A percentile compares a stretch with the other conserved stretches of the same genome.
phyloP scores from a whole-genome alignment of 768 basidiomycete genomes.

The Crucibulum laeve region DNA sequence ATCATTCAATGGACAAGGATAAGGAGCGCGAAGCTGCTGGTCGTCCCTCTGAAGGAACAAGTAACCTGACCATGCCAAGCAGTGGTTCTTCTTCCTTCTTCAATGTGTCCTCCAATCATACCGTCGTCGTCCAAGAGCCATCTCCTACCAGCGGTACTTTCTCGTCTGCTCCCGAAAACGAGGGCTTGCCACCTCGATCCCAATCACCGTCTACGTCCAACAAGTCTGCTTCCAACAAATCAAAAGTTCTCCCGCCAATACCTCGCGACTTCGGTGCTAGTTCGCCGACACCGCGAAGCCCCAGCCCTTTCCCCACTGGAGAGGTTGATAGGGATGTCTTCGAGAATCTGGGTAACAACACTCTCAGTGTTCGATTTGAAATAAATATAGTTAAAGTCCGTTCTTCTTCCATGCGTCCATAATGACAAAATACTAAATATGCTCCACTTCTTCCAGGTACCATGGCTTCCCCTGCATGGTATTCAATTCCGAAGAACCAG shows the following conservation, averaged over 20 bases:
- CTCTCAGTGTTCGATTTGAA: constrained; percentile 90
- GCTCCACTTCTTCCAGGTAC: constrained; percentile 65
- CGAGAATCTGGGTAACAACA: constrained; percentile 70
- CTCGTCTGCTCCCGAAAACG: constrained; percentile 5
- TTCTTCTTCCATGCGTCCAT: constrained; percentile 6
- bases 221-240: constrained; percentile 53
- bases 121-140: constrained; percentile 18
- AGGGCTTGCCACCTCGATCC: constrained; percentile 23
- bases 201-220: constrained; percentile 33
- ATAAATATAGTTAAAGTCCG: constrained; percentile 95
- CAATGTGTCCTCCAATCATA: constrained; percentile 63
- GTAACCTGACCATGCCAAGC: constrained; percentile 62
- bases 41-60: constrained; percentile 41
- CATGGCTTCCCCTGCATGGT: constrained; percentile 89
- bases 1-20: constrained; percentile 34
- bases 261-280: constrained; percentile 57
- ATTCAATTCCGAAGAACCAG: constrained; percentile 90
- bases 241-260: constrained; percentile 74
- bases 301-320: constrained; percentile 58
- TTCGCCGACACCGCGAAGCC: constrained; percentile 29
- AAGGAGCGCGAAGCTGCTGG: constrained; percentile 25
- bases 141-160: constrained; percentile 3
- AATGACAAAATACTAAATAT: constrained; percentile 1
- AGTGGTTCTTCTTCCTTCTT: constrained; percentile 84
- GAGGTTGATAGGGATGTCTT: constrained; percentile 66